Conservation (phyloP, 2,329 filamentous ascomycete genomes). For the Neofusicoccum sp. region DNA sequence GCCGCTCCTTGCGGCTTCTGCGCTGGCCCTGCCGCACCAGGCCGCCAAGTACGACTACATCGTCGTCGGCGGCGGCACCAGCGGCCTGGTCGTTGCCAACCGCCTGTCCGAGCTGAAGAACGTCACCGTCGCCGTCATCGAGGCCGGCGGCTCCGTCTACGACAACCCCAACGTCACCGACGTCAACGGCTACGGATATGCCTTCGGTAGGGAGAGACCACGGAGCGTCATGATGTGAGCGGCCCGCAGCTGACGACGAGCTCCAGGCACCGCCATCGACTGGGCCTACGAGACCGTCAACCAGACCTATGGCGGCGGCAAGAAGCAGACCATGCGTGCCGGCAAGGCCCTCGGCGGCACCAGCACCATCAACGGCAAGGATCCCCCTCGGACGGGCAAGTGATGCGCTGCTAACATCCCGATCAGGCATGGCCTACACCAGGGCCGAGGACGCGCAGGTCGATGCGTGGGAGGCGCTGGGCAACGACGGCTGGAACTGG, state of each 20-base stretch:
- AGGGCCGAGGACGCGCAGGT: slow-evolving; percentile 34
- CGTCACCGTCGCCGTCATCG: slow-evolving; percentile 33
- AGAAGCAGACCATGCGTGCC: slow-evolving; percentile 24
- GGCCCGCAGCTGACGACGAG: background rate
- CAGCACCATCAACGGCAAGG: slow-evolving; percentile 42
- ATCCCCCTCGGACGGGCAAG: background rate
- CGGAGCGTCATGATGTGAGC: background rate
- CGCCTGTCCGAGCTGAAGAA: slow-evolving; percentile 26
- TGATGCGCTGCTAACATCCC: background rate
- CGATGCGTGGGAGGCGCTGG: slow-evolving; percentile 34
- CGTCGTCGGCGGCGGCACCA: slow-evolving; percentile 28
- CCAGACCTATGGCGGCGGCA: slow-evolving; percentile 36
- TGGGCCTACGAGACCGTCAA: slow-evolving; percentile 41
- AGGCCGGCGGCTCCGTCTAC: slow-evolving; percentile 31
- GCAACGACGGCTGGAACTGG: slow-evolving; percentile 37
- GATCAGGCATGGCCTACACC: slow-evolving; percentile 34
- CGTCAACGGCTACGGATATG: slow-evolving; percentile 25
- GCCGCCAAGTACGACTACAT: slow-evolving; percentile 27
- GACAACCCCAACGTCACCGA: slow-evolving; percentile 33
- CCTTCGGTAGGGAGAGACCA: slow-evolving; percentile 17
- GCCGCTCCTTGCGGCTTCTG: slow-evolving; percentile 15
- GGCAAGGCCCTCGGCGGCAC: slow-evolving; percentile 46
- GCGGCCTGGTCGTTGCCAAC: slow-evolving; percentile 31
- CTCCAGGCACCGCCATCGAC: slow-evolving; percentile 33
- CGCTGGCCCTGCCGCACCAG: slow-evolving; percentile 8